A percentile compares a stretch with the other conserved stretches of the same genome.
phyloP scores from a whole-genome alignment of 2,329 filamentous ascomycete genomes.

The Bertia moriformis region DNA sequence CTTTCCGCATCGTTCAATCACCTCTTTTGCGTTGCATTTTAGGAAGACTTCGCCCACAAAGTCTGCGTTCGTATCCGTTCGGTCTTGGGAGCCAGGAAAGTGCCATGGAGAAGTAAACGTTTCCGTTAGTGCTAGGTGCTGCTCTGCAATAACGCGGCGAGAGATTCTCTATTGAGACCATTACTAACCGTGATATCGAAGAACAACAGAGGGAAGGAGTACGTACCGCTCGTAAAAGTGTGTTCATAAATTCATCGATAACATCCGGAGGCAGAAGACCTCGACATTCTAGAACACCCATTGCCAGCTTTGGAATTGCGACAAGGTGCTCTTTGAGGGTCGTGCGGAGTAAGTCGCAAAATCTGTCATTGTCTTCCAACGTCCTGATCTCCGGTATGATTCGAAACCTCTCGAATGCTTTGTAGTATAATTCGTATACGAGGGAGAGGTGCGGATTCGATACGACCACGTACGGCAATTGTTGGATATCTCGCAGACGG shows the following conservation, averaged over 20 bases:
- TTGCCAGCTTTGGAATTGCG: constrained; percentile 85
- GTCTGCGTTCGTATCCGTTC: constrained; percentile 42
- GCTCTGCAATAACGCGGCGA: constrained; percentile 88
- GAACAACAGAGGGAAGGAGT: not conserved
- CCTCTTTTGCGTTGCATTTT: constrained; percentile 78
- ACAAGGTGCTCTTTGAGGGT: constrained; percentile 78
- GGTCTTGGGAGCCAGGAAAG: constrained; percentile 61
- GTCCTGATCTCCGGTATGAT: constrained; percentile 71
- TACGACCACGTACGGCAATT: constrained; percentile 84
- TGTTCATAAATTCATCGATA: constrained; percentile 91
- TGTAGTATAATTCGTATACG: constrained; percentile 93
- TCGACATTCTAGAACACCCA: constrained; percentile 83
- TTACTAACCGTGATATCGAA: constrained; percentile 3
- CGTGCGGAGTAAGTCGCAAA: constrained; percentile 66
- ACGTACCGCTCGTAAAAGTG: constrained; percentile 70
- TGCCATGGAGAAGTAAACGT: constrained; percentile 86
- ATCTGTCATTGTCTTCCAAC: constrained; percentile 74
- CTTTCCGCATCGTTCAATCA: constrained; percentile 69
- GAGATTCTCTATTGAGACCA: constrained; percentile 61
- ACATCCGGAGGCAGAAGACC: constrained; percentile 67
- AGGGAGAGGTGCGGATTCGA: constrained; percentile 88
- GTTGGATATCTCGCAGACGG: constrained; percentile 92
- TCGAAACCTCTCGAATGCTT: constrained; percentile 84
- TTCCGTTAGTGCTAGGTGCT: constrained; percentile 86
- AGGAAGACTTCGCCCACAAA: constrained; percentile 94